Conservation (phyloP, 192 early-diverging fungal genomes). For the Coemansia sp. region DNA sequence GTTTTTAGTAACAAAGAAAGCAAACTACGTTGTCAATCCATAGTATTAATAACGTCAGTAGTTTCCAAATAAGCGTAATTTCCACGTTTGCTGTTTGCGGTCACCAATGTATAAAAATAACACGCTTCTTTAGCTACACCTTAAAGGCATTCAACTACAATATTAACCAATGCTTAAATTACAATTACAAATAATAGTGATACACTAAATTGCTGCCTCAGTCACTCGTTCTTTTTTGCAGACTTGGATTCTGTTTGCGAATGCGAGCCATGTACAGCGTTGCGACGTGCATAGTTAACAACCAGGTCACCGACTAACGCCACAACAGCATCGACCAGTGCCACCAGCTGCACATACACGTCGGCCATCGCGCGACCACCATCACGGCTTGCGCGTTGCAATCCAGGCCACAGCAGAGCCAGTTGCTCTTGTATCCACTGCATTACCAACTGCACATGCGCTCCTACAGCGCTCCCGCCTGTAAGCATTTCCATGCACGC, state of each 20-base stretch:
- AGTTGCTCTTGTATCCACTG: not conserved
- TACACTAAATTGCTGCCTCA: not conserved
- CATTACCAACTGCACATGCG: not conserved
- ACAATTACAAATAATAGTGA: not conserved
- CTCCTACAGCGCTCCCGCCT: not conserved
- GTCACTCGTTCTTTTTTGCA: not conserved
- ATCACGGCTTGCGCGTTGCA: conserved; percentile 18
- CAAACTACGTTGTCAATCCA: no score
- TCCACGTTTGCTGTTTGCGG: no score
- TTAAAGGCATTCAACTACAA: no score
- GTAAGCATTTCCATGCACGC: not conserved
- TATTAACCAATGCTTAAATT: not conserved
- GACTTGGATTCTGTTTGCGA: not conserved
- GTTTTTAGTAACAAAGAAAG: no score
- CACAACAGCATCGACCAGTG: conserved; percentile 19
- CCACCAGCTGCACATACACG: conserved; percentile 27
- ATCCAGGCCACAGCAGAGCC: conserved; percentile 18
- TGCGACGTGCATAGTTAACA: conserved; percentile 32
- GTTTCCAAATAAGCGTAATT: no score
- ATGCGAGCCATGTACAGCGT: conserved; percentile 16
- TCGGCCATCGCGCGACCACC: conserved; percentile 28
- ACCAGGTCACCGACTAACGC: conserved; percentile 31
- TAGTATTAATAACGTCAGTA: no score
- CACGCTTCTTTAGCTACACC: no score
- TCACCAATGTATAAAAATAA: no score